These are phyloP conservation scores for Stellera chamaejasme DNA, from an alignment of 345 rosid species.

Conservation along the genomic window DNA sequence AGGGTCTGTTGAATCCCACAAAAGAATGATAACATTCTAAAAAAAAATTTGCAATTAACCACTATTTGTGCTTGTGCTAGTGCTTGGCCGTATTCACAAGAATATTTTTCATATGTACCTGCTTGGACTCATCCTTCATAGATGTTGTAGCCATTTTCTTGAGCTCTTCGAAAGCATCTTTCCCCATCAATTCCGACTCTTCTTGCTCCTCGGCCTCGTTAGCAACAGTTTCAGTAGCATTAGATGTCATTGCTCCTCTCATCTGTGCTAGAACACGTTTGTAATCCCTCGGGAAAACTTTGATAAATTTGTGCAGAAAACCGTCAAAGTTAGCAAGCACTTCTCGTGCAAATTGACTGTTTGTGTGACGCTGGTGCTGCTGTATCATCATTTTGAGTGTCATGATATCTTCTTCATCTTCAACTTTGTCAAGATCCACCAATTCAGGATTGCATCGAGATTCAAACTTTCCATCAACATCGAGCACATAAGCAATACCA, in stretches of 20 bases:
- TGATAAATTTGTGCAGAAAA: constrained; percentile 70
- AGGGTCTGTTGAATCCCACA: too few species aligned
- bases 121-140: constrained; percentile 28
- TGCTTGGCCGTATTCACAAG: background rate
- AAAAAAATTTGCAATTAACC: too few species aligned
- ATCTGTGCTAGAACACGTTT: constrained; percentile 75
- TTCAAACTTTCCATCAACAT: constrained; percentile 67
- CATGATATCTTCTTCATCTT: constrained; percentile 84
- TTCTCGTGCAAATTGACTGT: constrained; percentile 81
- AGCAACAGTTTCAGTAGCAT: constrained; percentile 27
- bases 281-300: constrained; percentile 97
- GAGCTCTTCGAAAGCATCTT: constrained; percentile 86
- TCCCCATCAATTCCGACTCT: constrained; percentile 42
- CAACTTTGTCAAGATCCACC: constrained; percentile 93
- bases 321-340: constrained; percentile 72
- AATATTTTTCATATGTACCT: constrained; percentile 21
- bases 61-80: too few species aligned
- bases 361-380: constrained; percentile 89
- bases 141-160: constrained; percentile 77
- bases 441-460: constrained; percentile 84
- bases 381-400: constrained; percentile 94
- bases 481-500: constrained; percentile 91
- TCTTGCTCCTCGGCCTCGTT: constrained; percentile 53
- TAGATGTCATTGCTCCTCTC: constrained; percentile 49
- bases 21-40: too few species aligned